Percentiles rank a stretch among this genome's conserved stretches.
Evolutionary conservation across 164 flowering plant genomes (phyloP).

Genomic region (Warburgia ugandensis): DNA sequence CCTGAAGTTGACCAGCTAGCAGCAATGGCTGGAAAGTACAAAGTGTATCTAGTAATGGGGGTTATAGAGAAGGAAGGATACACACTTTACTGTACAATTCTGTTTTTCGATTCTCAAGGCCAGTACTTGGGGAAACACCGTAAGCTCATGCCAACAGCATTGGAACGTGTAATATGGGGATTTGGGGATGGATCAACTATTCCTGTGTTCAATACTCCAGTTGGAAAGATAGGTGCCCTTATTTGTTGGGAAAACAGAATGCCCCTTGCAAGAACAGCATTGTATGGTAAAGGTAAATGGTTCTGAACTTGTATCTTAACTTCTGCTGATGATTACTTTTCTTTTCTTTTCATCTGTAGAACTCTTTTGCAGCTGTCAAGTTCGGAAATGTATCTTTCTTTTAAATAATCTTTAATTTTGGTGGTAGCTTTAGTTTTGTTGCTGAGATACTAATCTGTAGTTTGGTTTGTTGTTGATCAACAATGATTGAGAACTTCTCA

Average conservation of each 20-base stretch:
- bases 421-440: too few species aligned
- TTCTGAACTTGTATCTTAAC: too few species aligned
- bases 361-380: too few species aligned
- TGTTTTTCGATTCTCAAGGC: conserved; percentile 86
- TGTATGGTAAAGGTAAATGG: conserved; percentile 87
- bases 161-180: conserved; percentile 91
- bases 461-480: too few species aligned
- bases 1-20: conserved; percentile 89
- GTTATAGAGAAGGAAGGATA: conserved; percentile 91
- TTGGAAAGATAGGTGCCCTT: conserved; percentile 89
- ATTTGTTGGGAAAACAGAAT: conserved; percentile 97
- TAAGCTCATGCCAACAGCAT: conserved; percentile 85
- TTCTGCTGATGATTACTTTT: too few species aligned
- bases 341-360: too few species aligned
- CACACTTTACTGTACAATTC: conserved; percentile 76
- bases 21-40: conserved; percentile 89
- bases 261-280: conserved; percentile 89
- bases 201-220: conserved; percentile 78
- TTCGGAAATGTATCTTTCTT: too few species aligned
- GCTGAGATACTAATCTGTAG: too few species aligned
- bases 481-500: too few species aligned
- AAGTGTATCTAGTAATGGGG: conserved; percentile 81
- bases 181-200: conserved; percentile 95
- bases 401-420: too few species aligned
- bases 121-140: conserved; percentile 87